Evolutionary conservation across 1,284 basidiomycete species (phyloP).

Genomic region (Afroboletus lepidellus): DNA sequence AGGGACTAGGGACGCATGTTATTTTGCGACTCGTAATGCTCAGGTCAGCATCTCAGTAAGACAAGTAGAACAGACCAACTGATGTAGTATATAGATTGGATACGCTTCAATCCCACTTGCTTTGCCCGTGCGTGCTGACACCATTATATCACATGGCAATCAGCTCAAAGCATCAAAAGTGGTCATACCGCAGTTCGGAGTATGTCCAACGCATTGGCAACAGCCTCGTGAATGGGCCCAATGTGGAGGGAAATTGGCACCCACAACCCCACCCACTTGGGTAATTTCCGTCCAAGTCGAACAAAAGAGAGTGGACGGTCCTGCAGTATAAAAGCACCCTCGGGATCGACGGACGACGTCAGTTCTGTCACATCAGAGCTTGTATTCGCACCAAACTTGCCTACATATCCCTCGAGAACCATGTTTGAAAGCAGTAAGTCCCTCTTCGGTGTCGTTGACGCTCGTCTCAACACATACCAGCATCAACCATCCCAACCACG

Average conservation of each 20-base stretch:
- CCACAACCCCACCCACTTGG: constrained; percentile 6
- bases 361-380: not conserved
- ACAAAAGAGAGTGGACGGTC: constrained; percentile 3
- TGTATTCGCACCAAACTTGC: not conserved
- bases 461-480: not conserved
- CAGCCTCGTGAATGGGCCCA: not conserved
- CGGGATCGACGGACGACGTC: not conserved
- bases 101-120: not conserved
- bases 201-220: not conserved
- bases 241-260: not conserved
- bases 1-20: not conserved
- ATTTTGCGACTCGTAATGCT: not conserved
- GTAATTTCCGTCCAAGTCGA: constrained; percentile 5
- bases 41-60: too few species aligned
- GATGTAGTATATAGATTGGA: not conserved
- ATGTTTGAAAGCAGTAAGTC: constrained; percentile 8
- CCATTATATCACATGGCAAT: not conserved
- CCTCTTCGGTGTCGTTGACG: not conserved
- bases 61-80: not conserved
- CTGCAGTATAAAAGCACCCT: constrained; percentile 6
- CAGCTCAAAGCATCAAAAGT: not conserved
- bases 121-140: not conserved
- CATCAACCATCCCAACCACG: not conserved
- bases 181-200: not conserved
- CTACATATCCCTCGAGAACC: not conserved